phyloP scores from a whole-genome alignment of 345 rosid genomes.

The Lepidium sativum region DNA sequence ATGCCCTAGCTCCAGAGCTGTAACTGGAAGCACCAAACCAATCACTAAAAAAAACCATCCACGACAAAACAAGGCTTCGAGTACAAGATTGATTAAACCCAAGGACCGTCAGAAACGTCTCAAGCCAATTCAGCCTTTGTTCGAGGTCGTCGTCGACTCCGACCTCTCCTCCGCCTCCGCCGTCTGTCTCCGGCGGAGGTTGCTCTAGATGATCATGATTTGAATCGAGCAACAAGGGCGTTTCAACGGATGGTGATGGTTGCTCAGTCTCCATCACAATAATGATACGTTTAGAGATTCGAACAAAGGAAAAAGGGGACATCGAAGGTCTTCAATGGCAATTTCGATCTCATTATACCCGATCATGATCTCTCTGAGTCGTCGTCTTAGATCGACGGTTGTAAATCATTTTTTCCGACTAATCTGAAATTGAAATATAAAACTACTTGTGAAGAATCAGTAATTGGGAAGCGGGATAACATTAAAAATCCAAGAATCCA shows the following conservation, averaged over 20 bases:
- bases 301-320: not conserved
- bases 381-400: slow-evolving; percentile 24
- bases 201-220: slow-evolving; percentile 16
- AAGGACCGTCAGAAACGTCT: slow-evolving; percentile 42
- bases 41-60: slow-evolving; percentile 48
- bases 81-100: slow-evolving; percentile 65
- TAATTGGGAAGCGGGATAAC: not conserved
- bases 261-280: slow-evolving; percentile 10
- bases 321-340: slow-evolving; percentile 25
- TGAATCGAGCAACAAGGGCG: slow-evolving; percentile 45
- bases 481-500: not conserved
- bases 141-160: slow-evolving; percentile 38
- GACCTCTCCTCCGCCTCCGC: not conserved
- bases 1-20: slow-evolving; percentile 49
- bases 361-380: not conserved
- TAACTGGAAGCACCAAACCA: slow-evolving; percentile 57
- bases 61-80: slow-evolving; percentile 41
- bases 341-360: slow-evolving; percentile 18
- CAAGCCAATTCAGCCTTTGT: slow-evolving; percentile 36
- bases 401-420: not conserved
- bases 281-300: not conserved
- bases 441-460: not conserved
- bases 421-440: not conserved
- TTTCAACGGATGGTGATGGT: slow-evolving; percentile 22
- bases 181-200: not conserved